A percentile compares a stretch with the other conserved stretches of the same genome.
Conservation (phyloP, 164 flowering plant genomes). For the Pachysandra terminalis region DNA sequence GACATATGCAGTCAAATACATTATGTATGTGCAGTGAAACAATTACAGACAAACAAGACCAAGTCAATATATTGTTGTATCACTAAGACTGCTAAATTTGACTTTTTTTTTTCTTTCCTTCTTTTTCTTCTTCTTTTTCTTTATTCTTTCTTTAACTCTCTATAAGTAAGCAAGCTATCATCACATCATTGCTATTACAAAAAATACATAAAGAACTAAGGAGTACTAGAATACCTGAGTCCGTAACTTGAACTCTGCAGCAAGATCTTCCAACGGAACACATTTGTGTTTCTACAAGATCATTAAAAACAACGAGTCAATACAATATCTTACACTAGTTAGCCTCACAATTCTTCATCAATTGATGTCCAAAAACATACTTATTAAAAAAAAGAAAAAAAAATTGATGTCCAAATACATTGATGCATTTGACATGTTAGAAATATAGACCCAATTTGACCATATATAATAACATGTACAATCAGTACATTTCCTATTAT, state of each 20-base stretch:
- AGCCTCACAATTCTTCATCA: not conserved
- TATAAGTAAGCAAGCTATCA: not conserved
- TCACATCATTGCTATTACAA: not conserved
- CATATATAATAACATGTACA: not conserved
- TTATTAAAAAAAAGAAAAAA: no score
- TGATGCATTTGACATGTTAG: not conserved
- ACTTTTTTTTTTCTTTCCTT: not conserved
- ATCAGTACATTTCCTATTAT: not conserved
- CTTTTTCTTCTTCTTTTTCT: not conserved
- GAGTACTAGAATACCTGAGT: conserved; percentile 87
- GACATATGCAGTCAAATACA: not conserved
- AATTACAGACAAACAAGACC: not conserved
- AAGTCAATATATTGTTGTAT: not conserved
- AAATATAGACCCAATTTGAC: not conserved
- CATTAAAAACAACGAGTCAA: conserved; percentile 10
- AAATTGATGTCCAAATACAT: not conserved
- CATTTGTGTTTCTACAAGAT: conserved; percentile 88
- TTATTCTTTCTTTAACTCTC: not conserved
- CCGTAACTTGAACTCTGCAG: conserved; percentile 91
- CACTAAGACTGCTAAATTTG: not conserved
- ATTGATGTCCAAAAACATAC: not conserved
- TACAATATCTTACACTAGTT: not conserved
- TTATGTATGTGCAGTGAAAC: not conserved
- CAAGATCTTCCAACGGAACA: conserved; percentile 91
- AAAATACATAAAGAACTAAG: not conserved